Percentiles rank a stretch among this genome's conserved stretches.
Conservation (phyloP, 192 early-diverging fungal species). For the Radiomyces spectabilis region DNA sequence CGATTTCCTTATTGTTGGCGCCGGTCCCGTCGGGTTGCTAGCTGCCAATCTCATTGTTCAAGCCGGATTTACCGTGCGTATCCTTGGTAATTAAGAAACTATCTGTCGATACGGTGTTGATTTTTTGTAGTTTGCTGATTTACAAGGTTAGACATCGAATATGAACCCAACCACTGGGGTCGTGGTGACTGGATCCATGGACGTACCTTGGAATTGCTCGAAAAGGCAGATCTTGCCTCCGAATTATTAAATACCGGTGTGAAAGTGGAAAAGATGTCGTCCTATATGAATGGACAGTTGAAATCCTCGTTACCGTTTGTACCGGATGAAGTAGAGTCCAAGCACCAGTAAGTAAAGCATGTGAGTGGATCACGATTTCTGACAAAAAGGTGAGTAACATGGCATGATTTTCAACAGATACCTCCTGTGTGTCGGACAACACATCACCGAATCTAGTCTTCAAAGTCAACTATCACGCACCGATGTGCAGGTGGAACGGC, state of each 20-base stretch:
- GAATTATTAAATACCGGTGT: conserved; percentile 19
- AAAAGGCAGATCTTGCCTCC: conserved; percentile 3
- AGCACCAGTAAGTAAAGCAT: conserved; percentile 12
- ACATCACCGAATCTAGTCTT: conserved; percentile 23
- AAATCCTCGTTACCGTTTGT: conserved; percentile 13
- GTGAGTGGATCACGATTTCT: not conserved
- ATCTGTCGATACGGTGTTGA: too few species aligned
- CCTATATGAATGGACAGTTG: conserved; percentile 13
- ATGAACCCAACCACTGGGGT: conserved; percentile 24
- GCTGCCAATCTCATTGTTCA: conserved; percentile 11
- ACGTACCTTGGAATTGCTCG: conserved; percentile 18
- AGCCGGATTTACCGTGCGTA: conserved; percentile 15
- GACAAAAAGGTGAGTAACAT: too few species aligned
- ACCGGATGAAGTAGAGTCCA: conserved; percentile 11
- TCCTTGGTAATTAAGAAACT: conserved; percentile 19
- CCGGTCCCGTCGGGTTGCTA: conserved; percentile 23
- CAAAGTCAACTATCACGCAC: conserved; percentile 12
- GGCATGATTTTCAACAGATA: too few species aligned
- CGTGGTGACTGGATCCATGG: conserved; percentile 26
- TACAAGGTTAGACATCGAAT: conserved; percentile 24
- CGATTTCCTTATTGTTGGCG: conserved; percentile 24
- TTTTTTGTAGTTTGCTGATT: too few species aligned
- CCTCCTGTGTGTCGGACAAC: conserved; percentile 24
- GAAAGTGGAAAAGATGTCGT: conserved; percentile 10
- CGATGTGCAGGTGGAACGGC: conserved; percentile 21